phyloP scores from a whole-genome alignment of 2,329 filamentous ascomycete species.

The Chrysoporthe puriensis region DNA sequence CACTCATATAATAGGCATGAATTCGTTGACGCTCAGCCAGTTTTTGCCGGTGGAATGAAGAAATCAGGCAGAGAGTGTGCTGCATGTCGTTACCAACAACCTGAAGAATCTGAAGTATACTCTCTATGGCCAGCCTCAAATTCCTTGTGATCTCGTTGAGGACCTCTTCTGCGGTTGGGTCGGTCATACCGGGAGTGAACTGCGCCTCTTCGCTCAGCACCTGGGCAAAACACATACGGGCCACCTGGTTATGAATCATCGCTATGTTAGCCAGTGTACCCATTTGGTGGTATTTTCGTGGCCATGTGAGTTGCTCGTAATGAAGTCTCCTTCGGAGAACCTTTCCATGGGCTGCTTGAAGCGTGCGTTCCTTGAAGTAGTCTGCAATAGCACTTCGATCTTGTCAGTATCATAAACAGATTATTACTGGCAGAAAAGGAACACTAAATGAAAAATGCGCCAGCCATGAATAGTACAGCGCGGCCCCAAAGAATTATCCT shows the following conservation, averaged over 20 bases:
- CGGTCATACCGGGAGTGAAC: not conserved
- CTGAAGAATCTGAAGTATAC: not conserved
- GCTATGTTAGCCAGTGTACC: not conserved
- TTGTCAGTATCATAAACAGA: not conserved
- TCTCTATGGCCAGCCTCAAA: not conserved
- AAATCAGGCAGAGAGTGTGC: not conserved
- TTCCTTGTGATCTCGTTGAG: not conserved
- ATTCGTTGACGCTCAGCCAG: not conserved
- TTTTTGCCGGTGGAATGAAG: not conserved
- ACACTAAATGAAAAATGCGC: too few relatives aligned
- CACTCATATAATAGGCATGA: not conserved
- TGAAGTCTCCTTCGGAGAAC: not conserved
- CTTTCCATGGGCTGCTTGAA: not conserved
- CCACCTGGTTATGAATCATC: not conserved
- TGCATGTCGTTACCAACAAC: not conserved
- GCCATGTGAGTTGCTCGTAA: not conserved
- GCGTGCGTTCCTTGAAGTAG: not conserved
- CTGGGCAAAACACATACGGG: not conserved
- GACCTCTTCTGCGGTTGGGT: not conserved
- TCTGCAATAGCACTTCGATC: not conserved
- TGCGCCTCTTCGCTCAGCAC: not conserved
- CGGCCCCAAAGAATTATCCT: not conserved
- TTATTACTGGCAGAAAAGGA: not conserved
- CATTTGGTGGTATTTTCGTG: not conserved
- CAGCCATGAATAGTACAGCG: not conserved